Evolutionary conservation across 1,139 yeast genomes (phyloP), one percentile per base, ranked within the genome.

Genomic region (Hanseniaspora uvarum): DNA sequence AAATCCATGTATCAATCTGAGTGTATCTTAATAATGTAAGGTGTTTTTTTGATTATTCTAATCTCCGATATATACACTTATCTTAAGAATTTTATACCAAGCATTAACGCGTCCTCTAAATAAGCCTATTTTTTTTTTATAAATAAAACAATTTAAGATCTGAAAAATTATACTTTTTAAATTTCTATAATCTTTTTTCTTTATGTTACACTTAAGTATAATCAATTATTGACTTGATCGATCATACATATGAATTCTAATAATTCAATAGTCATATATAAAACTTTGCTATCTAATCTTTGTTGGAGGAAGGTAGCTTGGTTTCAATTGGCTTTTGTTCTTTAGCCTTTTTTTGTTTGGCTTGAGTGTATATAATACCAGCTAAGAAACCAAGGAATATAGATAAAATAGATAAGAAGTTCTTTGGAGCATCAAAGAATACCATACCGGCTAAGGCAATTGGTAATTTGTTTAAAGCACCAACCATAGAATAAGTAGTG

Each of bases 401-500:
- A 54, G 97, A 92, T 37, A 88, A 72, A 59, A 88, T 86, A 43
- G 95, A 86, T 76, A 85, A 81, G 73, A 92, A 86, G 74, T 94
- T 92, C 67, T 84, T 87, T 56, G 95, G 94, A 58, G 95, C 94
- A 63, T 87, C 95, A 66, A 89, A 92, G 78, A 92, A 92, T 60
- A 92, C 68, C 67, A 94, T 79, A 45, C 98, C 98, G 36, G 95
- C 83, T 58, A 94, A 76, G 24, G 98, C 98, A 65, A 94, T 87
- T 65, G 98, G 98, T 65, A 92, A 80, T 75, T 94, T 94, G 79
- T 92, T 92, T 71, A 92, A 80, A 55, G 98, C 98, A 68, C 98
- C 98, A 59, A 92, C 97, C 98, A 92, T 92, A 54, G 96, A 86
- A 74, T 92, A 92, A 55, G 98, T 92, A 57, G 98, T 92, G 34